Evolutionary conservation across 148 eudicot genomes (phyloP), one percentile per base, ranked within the genome.

Genomic region (Diospyros kaki): DNA sequence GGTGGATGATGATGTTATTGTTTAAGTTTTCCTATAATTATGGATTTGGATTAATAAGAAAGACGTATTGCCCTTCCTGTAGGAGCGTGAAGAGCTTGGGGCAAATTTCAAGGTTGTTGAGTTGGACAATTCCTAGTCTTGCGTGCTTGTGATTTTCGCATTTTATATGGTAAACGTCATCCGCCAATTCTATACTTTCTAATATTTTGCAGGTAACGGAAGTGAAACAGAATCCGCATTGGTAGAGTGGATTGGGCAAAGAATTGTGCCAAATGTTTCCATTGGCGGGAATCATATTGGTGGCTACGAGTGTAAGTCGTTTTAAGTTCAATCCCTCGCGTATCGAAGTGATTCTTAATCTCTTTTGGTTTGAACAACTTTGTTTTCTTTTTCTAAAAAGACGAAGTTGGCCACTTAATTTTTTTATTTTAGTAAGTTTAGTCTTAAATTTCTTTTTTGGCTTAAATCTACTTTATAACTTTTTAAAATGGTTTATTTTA

Each of bases 161-260:
- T 69, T 54, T 41, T 41, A 38, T 14, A 2, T 72, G 42, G 0
- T 41, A 6, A 68, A 15, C 6, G n/a, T 66, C 69, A 45, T 43
- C 56, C n/a, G 60, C 4, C 76, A 63, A 52, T 40, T 48, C 2
- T 38, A 5, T 56, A 56, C 1, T n/a, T 39, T 71, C 54, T 2
- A 28, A 60, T 4, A 52, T 52, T 54, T 60, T 79, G 42, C 67
- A 92, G 97, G 85, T 79, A 94, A 92, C 76, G 97, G 97, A 69
- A 74, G 73, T 55, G 88, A 92, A 58, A 66, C 90, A 43, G 94
- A 92, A 66, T 9, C 59, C 8, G 2, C 59, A 55, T 55, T 55
- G 2, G 59, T 3, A 2, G 2, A 55, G 2, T 55, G 59, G 59
- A 55, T 14, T 13, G 59, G 59, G 59, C 11, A 5, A 2, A 55